Base-by-base conservation (phyloP, 805 yeast species). In the Nakazawaea ambrosiae region DNA sequence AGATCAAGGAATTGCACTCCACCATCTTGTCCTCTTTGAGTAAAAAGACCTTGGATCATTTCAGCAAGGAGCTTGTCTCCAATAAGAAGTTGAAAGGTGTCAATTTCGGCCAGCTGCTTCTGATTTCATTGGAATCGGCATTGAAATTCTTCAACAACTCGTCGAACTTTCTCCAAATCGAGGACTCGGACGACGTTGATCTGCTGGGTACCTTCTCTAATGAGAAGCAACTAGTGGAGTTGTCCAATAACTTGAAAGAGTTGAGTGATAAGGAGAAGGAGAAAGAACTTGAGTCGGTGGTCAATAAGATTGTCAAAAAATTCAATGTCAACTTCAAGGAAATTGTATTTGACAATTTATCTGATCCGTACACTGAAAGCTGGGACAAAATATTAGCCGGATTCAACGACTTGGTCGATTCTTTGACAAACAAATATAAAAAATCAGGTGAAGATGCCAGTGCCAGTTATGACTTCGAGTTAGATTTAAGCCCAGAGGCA, bases 401-500 rank as follows among this genome's bases (percentile, higher is more conserved):
- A 14, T 79, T 83, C 50, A 55, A 65, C 10, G 32, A 42, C 1
- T 55, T 64, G 0, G 45, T 68, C 15, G 45, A 49, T 2, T 42
- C 42, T 2, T 44, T 59, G 1, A 44, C 72, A 32, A 27, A 45
- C 10, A 64, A 55, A 32, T 68, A 52, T 41, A 43, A 30, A 27
- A 39, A 24, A 0, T 51, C 39, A 0, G 64, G 51, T 2, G 58
- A 51, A 0, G 39, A 33, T 4, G n/a, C n/a, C n/a, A n/a, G n/a
- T n/a, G n/a, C n/a, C n/a, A n/a, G n/a, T n/a, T 69, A 60, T 46
- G 88, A 86, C 49, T 84, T 87, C 47, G 74, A 73, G 19, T 58
- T 88, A 6, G 96, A 92, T 0, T 65, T 78, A 2, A 33, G 63
- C 2, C 54, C 47, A 1, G 67, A 57, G 3, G 64, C 63, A 19